Evolutionary conservation across 2,329 filamentous ascomycete species (phyloP), one percentile per base, ranked within the genome.

Genomic region (Trichoderma afroharzianum): DNA sequence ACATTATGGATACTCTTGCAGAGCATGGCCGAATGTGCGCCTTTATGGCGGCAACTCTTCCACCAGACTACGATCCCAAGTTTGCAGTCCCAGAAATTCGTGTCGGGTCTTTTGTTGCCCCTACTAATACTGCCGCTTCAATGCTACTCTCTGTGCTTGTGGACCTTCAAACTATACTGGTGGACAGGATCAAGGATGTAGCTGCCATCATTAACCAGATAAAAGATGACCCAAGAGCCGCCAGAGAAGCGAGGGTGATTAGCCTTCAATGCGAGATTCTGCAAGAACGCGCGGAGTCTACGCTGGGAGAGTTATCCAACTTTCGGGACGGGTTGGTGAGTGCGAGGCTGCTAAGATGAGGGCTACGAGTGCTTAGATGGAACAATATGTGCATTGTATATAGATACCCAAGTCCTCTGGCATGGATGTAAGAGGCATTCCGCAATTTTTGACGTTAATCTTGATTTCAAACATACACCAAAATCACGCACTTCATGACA

Each of bases 31-130:
- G 75, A 12, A 72, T 79, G 12, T 84, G 83, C 72, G 74, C 76
- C 14, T 76, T 77, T 32, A 73, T 80, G 55, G 77, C 77, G 7
- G 61, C 76, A 0, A 76, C 76, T 0, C 73, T 79, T 0, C 78
- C 80, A 0, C 67, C 73, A 6, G 73, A 76, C 14, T 71, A 76
- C 15, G 77, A 80, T 15, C 81, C 79, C 0, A 76, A 77, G 6
- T 77, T 83, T 47, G 77, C 80, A 21, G 77, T 84, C 4, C 82
- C 83, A 0, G 80, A 83, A 61, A 80, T 84, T 15, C 79, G 80
- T 4, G 79, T 85, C 6, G 83, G 83, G 1, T 80, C 80, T 2
- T 82, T 82, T 59, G 74, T 81, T 21, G 78, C 80, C 6, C 78
- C 80, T 3, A 77, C 77, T 12, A 72, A 73, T 33, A 70, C 80